phyloP scores from a whole-genome alignment of 345 rosid genomes.

The Populus deltoides region DNA sequence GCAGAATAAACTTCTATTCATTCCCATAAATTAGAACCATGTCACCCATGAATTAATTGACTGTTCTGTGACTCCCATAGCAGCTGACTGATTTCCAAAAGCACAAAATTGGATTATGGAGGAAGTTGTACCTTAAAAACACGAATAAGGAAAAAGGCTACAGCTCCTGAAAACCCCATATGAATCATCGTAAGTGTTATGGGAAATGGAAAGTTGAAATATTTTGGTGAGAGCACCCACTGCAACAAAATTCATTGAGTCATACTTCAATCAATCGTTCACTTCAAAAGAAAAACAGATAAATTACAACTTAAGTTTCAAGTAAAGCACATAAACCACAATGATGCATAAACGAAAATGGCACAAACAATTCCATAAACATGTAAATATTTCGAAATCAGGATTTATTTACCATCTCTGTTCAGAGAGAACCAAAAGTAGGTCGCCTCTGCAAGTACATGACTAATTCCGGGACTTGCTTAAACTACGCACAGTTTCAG shows the following conservation, averaged over 20 bases:
- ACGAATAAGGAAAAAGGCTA: conserved; percentile 79
- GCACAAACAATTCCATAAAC: not conserved
- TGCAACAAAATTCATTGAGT: conserved; percentile 41
- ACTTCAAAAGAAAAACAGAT: not conserved
- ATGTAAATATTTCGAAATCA: not conserved
- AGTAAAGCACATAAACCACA: not conserved
- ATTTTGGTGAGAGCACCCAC: conserved; percentile 95
- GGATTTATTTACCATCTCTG: not conserved
- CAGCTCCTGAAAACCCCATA: conserved; percentile 79
- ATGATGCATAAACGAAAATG: not conserved
- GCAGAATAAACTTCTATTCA: not conserved
- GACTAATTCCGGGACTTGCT: not conserved
- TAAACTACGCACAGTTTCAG: not conserved
- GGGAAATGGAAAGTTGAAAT: conserved; percentile 88
- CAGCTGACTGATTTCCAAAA: not conserved
- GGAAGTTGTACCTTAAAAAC: conserved; percentile 73
- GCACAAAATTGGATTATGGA: not conserved
- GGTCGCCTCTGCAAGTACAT: not conserved
- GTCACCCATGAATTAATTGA: not conserved
- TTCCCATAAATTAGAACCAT: not conserved
- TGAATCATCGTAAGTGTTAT: conserved; percentile 95
- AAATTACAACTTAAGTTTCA: not conserved
- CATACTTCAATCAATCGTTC: not conserved
- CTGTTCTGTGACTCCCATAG: not conserved
- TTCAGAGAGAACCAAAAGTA: not conserved